Evolutionary conservation across 305 asterid species (phyloP).

Genomic region (Solanum hybrid): DNA sequence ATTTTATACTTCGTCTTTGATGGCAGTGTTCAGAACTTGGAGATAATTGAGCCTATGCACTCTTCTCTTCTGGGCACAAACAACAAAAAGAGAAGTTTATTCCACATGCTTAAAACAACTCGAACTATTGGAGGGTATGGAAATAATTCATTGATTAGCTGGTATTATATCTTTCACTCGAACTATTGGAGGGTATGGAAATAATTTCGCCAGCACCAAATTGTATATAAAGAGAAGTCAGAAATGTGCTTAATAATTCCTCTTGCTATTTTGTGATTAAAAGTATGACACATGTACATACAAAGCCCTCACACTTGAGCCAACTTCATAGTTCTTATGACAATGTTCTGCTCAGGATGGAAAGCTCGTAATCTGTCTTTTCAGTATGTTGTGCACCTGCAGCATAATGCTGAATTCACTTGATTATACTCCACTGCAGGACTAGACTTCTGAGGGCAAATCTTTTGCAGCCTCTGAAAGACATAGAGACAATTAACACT

Average conservation of each 20-base stretch:
- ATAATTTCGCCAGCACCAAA: neutral
- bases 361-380: neutral
- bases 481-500: constrained; percentile 81
- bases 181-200: constrained; percentile 86
- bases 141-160: constrained; percentile 12
- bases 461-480: constrained; percentile 94
- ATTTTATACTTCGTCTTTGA: constrained; percentile 7
- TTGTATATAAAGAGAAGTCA: neutral
- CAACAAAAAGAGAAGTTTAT: constrained; percentile 81
- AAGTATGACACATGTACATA: neutral
- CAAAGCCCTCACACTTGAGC: neutral
- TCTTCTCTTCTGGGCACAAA: constrained; percentile 63
- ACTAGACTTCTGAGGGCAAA: constrained; percentile 95
- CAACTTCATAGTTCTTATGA: neutral
- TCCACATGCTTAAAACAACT: constrained; percentile 93
- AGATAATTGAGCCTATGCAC: constrained; percentile 86
- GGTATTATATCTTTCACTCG: constrained; percentile 11
- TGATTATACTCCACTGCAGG: constrained; percentile 34
- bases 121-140: constrained; percentile 93
- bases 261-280: neutral
- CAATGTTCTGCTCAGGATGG: neutral
- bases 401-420: constrained; percentile 5
- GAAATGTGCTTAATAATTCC: neutral
- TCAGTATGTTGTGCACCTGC: neutral
- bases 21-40: constrained; percentile 92